Evolutionary conservation across 306 rosid genomes (phyloP), one percentile per base, ranked within the genome.

Genomic region (Vigna unguiculata): DNA sequence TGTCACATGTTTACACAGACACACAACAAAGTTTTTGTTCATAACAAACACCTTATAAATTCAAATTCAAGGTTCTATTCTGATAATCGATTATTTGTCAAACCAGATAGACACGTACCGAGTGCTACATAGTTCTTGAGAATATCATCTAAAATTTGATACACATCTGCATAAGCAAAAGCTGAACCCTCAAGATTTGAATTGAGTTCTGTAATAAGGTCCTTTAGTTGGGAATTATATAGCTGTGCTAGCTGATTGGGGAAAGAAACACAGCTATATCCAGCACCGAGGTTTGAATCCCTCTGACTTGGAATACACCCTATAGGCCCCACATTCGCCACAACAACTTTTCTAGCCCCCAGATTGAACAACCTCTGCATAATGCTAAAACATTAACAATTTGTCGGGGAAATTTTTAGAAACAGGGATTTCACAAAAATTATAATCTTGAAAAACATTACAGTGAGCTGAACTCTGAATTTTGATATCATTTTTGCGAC

Each of bases 261-360:
- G 34, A 86, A 79, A 72, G 45, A 58, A 2, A 67, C 87, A 59
- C 98, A 91, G 36, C 19, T 57, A 46, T 81, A 82, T 45, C 88
- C 93, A 48, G 87, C 83, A 54, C 3, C 20, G 51, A 81, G 91
- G 71, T 89, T 83, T 74, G 61, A 4, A 30, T 93, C 97, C 69
- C 98, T 88, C 69, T 89, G 78, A 68, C 9, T 77, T 15, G 98
- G 97, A 66, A 89, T 91, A 58, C 97, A 91, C 54, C 98, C 98
- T 45, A 89, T 87, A 12, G 97, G 93, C 68, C 97, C 97, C 51
- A 93, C 88, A 74, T 89, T 91, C 48, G 79, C 79, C 81, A 91
- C 93, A 40, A 89, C 70, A 45, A 91, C 41, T 76, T 81, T 93
- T 73, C 90, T 88, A 4, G 87, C 97, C 55, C 97, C 97, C 58